phyloP scores from a whole-genome alignment of 192 early-diverging fungal genomes.

The Funneliformis geosporum region DNA sequence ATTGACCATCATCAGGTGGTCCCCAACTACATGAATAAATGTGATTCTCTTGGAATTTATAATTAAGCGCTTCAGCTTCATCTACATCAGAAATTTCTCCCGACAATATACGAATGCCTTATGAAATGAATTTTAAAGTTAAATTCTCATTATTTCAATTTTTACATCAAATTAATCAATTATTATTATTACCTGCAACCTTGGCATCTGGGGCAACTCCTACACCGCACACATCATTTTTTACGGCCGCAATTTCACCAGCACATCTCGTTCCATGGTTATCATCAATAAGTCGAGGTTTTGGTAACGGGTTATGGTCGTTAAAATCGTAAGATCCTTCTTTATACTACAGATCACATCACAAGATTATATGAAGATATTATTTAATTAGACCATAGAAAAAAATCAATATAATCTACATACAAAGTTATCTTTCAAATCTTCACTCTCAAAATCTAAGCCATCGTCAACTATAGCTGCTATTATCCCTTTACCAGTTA shows the following conservation, averaged over 20 bases:
- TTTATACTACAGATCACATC: conserved; percentile 50
- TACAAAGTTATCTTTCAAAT: conserved; percentile 88
- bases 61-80: conserved; percentile 90
- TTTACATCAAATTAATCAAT: neutral
- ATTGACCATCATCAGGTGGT: conserved; percentile 83
- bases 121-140: neutral
- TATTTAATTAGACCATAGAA: neutral
- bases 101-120: conserved; percentile 87
- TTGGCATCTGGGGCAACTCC: conserved; percentile 89
- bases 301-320: conserved; percentile 72
- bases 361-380: neutral
- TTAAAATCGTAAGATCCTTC: conserved; percentile 96
- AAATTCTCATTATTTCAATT: neutral
- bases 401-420: conserved; percentile 33
- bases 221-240: conserved; percentile 90
- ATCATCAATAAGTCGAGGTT: conserved; percentile 75
- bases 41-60: conserved; percentile 81
- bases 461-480: conserved; percentile 98
- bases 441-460: conserved; percentile 81
- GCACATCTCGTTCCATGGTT: conserved; percentile 97
- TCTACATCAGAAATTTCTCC: conserved; percentile 88
- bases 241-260: conserved; percentile 92
- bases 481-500: conserved; percentile 83
- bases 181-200: conserved; percentile 70
- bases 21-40: conserved; percentile 99